Conservation (phyloP, 2,329 filamentous ascomycete genomes). For the Daldinia sp. region DNA sequence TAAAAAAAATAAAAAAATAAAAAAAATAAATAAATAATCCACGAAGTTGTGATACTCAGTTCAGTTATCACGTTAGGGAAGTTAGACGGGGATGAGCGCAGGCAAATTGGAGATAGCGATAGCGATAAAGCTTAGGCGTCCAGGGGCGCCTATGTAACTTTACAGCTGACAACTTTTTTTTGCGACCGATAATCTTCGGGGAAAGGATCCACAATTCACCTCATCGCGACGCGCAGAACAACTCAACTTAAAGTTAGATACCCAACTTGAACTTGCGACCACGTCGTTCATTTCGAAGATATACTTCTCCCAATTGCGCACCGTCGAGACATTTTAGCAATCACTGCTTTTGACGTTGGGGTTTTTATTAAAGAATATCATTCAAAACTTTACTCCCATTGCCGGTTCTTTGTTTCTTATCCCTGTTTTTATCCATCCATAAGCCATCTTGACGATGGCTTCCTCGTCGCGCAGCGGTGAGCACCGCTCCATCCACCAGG, state of each 20-base stretch:
- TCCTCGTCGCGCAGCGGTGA: conserved; percentile 63
- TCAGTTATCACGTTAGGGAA: not conserved
- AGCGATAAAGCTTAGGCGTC: conserved; percentile 33
- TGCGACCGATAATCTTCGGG: conserved; percentile 21
- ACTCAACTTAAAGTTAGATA: not conserved
- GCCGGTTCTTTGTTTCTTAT: conserved; percentile 5
- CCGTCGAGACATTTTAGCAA: not conserved
- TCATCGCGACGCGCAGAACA: conserved; percentile 32
- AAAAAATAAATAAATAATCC: too few species aligned
- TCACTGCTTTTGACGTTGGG: not conserved
- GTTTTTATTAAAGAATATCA: not conserved
- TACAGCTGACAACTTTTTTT: conserved; percentile 28
- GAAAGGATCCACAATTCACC: not conserved
- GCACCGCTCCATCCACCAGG: conserved; percentile 79
- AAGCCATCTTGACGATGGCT: conserved; percentile 52
- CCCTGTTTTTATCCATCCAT: conserved; percentile 3
- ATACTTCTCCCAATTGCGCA: not conserved
- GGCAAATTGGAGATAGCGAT: conserved; percentile 2
- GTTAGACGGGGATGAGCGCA: not conserved
- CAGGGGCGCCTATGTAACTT: not conserved
- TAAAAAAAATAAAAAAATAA: too few species aligned
- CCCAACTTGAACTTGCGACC: conserved; percentile 11
- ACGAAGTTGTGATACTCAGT: not conserved
- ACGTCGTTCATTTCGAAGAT: conserved; percentile 5
- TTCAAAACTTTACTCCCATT: conserved; percentile 11